Evolutionary conservation across 768 basidiomycete genomes (phyloP).

Genomic region (Boletus rubescentipes): DNA sequence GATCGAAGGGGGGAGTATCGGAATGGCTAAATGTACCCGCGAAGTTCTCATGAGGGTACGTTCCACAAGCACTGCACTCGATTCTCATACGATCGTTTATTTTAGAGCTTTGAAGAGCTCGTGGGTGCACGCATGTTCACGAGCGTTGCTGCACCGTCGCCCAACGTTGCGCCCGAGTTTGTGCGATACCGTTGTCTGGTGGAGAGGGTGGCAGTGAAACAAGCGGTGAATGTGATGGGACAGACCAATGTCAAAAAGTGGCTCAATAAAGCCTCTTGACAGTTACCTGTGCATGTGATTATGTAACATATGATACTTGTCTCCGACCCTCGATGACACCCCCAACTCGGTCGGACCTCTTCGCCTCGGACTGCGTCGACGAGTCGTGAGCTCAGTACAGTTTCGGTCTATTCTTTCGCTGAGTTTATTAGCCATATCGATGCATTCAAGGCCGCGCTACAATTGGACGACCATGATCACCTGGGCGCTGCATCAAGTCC

Average conservation of each 20-base stretch:
- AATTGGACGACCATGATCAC: slow-evolving; percentile 49
- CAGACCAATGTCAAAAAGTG: slow-evolving; percentile 77
- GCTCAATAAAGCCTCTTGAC: slow-evolving; percentile 53
- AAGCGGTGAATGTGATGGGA: slow-evolving; percentile 60
- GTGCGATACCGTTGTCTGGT: slow-evolving; percentile 69
- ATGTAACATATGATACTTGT: slow-evolving; percentile 18
- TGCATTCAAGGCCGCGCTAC: slow-evolving; percentile 76
- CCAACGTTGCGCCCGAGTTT: slow-evolving; percentile 64
- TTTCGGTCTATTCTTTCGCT: background rate
- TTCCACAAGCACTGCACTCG: slow-evolving; percentile 10
- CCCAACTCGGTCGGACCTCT: slow-evolving; percentile 16
- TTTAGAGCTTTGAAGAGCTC: slow-evolving; percentile 77
- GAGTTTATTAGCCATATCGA: slow-evolving; percentile 53
- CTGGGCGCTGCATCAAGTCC: slow-evolving; percentile 22
- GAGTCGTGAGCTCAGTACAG: slow-evolving; percentile 54
- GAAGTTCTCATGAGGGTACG: slow-evolving; percentile 66
- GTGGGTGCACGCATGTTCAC: slow-evolving; percentile 56
- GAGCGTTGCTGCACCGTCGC: slow-evolving; percentile 45
- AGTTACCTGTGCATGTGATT: slow-evolving; percentile 14
- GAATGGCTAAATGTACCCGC: slow-evolving; percentile 67
- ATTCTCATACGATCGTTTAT: slow-evolving; percentile 1
- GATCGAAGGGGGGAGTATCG: slow-evolving; percentile 69
- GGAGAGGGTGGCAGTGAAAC: slow-evolving; percentile 64
- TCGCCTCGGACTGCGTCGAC: slow-evolving; percentile 63
- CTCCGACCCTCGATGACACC: slow-evolving; percentile 12